phyloP scores from a whole-genome alignment of 1,284 basidiomycete species.

The Ustilago nuda region DNA sequence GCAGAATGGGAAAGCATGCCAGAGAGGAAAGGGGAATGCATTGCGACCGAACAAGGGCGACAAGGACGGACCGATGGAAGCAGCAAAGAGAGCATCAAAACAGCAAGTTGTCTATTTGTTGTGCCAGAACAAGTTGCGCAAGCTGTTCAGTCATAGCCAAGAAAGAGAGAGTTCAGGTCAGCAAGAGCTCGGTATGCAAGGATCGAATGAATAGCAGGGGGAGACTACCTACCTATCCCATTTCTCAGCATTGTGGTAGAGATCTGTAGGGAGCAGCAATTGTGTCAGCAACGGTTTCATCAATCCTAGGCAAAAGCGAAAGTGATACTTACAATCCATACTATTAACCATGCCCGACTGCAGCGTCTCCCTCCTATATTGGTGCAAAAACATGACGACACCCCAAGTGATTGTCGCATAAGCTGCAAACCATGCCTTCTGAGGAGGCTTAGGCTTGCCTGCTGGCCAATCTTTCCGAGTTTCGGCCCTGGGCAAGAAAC shows the following conservation, averaged over 20 bases:
- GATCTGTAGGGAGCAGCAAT: slow-evolving; percentile 41
- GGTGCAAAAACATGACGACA: slow-evolving; percentile 96
- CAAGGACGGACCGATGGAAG: not conserved
- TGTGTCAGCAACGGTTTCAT: not conserved
- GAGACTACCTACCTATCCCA: slow-evolving; percentile 59
- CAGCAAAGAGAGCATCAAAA: not conserved
- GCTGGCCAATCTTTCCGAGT: slow-evolving; percentile 59
- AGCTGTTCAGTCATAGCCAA: slow-evolving; percentile 25
- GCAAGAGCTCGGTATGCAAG: not conserved
- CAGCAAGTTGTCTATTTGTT: slow-evolving; percentile 54
- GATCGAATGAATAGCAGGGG: not conserved
- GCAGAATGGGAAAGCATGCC: too few relatives aligned
- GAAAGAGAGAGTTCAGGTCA: slow-evolving; percentile 5
- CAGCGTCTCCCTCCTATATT: slow-evolving; percentile 83
- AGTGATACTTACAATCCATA: slow-evolving; percentile 70
- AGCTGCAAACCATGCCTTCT: slow-evolving; percentile 80
- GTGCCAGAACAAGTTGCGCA: slow-evolving; percentile 68
- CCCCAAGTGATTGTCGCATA: slow-evolving; percentile 95
- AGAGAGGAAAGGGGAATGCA: too few relatives aligned
- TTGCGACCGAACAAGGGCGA: too few relatives aligned
- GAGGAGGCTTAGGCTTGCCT: slow-evolving; percentile 70
- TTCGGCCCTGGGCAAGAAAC: slow-evolving; percentile 63
- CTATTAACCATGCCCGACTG: slow-evolving; percentile 85
- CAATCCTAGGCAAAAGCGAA: not conserved
- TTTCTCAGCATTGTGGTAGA: slow-evolving; percentile 67